A percentile compares a stretch with the other conserved stretches of the same genome.
These are phyloP conservation scores for Pecoramyces ruminantium DNA, from an alignment of 192 early-diverging fungal genomes.

Conservation along the genomic window DNA sequence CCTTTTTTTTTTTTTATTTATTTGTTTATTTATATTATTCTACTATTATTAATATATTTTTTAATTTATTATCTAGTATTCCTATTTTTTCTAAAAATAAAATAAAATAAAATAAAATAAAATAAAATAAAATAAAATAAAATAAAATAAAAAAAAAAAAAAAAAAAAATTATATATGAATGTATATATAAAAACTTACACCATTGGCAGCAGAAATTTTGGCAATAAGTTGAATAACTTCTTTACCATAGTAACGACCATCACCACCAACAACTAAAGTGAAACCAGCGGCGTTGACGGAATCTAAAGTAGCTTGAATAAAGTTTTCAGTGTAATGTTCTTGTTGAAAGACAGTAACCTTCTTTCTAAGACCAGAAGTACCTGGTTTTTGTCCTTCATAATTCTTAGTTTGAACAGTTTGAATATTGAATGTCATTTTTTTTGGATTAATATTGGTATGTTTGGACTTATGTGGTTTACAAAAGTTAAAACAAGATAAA, in stretches of 20 bases:
- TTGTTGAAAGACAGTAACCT: slow-evolving; percentile 90
- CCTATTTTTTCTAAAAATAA: too few species aligned
- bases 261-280: slow-evolving; percentile 91
- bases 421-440: slow-evolving; percentile 6
- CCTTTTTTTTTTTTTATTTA: too few species aligned
- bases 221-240: slow-evolving; percentile 78
- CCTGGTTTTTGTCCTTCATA: slow-evolving; percentile 95
- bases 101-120: too few species aligned
- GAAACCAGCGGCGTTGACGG: slow-evolving; percentile 57
- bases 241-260: slow-evolving; percentile 74
- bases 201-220: slow-evolving; percentile 65
- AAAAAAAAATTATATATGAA: not conserved
- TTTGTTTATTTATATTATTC: too few species aligned
- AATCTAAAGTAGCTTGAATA: slow-evolving; percentile 71
- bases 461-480: too few species aligned
- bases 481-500: too few species aligned
- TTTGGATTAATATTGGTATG: not conserved
- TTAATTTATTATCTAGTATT: too few species aligned
- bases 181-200: slow-evolving; percentile 15
- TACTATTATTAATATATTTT: too few species aligned
- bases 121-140: too few species aligned
- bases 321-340: slow-evolving; percentile 92
- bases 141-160: not conserved
- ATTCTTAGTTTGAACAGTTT: slow-evolving; percentile 44
- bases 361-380: slow-evolving; percentile 86